Percentiles rank a stretch among this genome's conserved stretches.
Evolutionary conservation across 108 stramenopile species (phyloP).

Genomic region (Craspedostauros australis): DNA sequence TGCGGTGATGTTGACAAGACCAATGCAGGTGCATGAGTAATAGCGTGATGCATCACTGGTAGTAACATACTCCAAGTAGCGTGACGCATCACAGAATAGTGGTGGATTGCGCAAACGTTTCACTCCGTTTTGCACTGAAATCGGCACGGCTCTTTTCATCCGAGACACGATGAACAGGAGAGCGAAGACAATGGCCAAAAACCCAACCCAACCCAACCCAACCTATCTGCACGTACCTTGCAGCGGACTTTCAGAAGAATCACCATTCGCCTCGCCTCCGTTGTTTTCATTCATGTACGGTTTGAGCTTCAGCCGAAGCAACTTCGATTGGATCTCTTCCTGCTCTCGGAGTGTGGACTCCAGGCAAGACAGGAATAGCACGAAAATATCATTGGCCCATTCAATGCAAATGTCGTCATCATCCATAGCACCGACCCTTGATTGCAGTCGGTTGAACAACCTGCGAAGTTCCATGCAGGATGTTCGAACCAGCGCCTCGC

Average conservation of each 20-base stretch:
- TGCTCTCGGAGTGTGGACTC: conserved; percentile 30
- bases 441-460: conserved; percentile 32
- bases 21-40: no score
- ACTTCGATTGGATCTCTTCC: conserved; percentile 19
- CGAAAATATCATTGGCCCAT: conserved; percentile 43
- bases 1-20: no score
- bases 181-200: no score
- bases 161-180: no score
- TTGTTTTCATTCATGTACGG: conserved; percentile 13
- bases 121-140: no score
- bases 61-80: no score
- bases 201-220: no score
- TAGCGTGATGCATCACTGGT: no score
- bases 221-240: no score
- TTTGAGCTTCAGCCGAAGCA: conserved; percentile 29
- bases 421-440: conserved; percentile 18
- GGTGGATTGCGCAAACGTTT: no score
- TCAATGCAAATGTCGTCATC: conserved; percentile 15
- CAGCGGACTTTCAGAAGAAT: not conserved
- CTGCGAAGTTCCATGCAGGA: conserved; percentile 56
- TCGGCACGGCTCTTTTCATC: no score
- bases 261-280: not conserved
- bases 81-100: no score
- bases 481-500: conserved; percentile 77
- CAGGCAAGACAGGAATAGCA: conserved; percentile 36